phyloP scores from a whole-genome alignment of 1,284 basidiomycete species.

The Pulveroboletus ridleyi region DNA sequence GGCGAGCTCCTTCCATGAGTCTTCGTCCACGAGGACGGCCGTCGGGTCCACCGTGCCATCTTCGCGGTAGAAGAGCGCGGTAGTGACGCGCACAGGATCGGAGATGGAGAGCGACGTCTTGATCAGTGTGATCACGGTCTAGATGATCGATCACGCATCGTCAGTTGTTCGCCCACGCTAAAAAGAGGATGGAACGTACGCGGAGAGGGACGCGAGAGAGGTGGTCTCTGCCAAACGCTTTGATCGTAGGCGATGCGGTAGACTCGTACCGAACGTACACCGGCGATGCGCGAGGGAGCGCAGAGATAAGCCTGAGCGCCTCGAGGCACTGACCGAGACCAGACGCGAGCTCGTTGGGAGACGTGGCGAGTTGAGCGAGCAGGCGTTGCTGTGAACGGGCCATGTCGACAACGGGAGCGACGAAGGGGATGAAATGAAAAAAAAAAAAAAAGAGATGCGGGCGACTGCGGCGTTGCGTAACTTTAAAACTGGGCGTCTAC shows the following conservation, averaged over 20 bases:
- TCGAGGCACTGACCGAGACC: slow-evolving; percentile 40
- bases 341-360: slow-evolving; percentile 38
- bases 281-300: slow-evolving; percentile 36
- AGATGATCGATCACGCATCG: not conserved
- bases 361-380: slow-evolving; percentile 38
- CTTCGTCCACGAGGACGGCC: slow-evolving; percentile 34
- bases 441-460: slow-evolving; percentile 5
- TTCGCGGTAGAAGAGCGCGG: slow-evolving; percentile 37
- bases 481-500: slow-evolving; percentile 15
- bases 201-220: slow-evolving; percentile 40
- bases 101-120: slow-evolving; percentile 33
- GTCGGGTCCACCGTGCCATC: slow-evolving; percentile 35
- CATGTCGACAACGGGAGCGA: slow-evolving; percentile 19
- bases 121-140: slow-evolving; percentile 37
- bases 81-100: slow-evolving; percentile 27
- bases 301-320: slow-evolving; percentile 38
- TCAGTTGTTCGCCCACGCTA: not conserved
- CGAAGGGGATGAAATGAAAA: not conserved
- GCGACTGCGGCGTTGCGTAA: slow-evolving; percentile 1
- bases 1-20: slow-evolving; percentile 40
- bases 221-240: slow-evolving; percentile 40
- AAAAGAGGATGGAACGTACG: slow-evolving; percentile 16
- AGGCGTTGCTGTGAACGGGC: slow-evolving; percentile 35
- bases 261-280: slow-evolving; percentile 33
- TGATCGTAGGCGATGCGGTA: slow-evolving; percentile 25